Evolutionary conservation across 2,329 filamentous ascomycete genomes (phyloP).

Genomic region (Neofusicoccum kwambonambiense): DNA sequence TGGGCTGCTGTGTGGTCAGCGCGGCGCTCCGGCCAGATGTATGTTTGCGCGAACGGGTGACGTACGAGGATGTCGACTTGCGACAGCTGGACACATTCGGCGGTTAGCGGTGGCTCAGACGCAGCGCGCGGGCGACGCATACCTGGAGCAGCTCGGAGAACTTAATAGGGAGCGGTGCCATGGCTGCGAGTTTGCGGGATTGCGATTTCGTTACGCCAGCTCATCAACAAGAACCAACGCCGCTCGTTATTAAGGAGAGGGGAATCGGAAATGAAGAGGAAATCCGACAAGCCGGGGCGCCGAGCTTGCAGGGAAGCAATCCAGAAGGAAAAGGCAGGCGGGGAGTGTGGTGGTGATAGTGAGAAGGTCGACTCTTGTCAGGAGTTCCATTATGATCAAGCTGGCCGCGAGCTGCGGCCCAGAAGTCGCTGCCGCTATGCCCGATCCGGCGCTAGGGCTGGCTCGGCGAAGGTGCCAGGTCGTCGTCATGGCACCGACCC

Average conservation of each 20-base stretch:
- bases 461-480: background rate
- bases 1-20: constrained; percentile 50
- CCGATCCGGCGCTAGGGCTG: background rate
- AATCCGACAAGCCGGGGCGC: constrained; percentile 23
- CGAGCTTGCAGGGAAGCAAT: constrained; percentile 15
- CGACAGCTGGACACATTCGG: constrained; percentile 39
- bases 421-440: constrained; percentile 5
- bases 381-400: constrained; percentile 16
- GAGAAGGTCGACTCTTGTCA: constrained; percentile 8
- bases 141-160: constrained; percentile 88
- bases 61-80: constrained; percentile 50
- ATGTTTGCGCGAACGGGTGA: constrained; percentile 20
- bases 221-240: constrained; percentile 29
- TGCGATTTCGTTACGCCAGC: constrained; percentile 32
- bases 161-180: constrained; percentile 81
- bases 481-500: constrained; percentile 8
- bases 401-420: constrained; percentile 13
- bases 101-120: constrained; percentile 30
- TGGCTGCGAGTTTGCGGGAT: constrained; percentile 40
- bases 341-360: constrained; percentile 12
- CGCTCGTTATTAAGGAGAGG: constrained; percentile 21
- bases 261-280: constrained; percentile 33
- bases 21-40: constrained; percentile 18
- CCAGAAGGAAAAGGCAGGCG: constrained; percentile 13
- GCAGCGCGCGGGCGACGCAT: constrained; percentile 26